phyloP scores from a whole-genome alignment of 2,329 filamentous ascomycete genomes.

The Trichoderma semiorbis region DNA sequence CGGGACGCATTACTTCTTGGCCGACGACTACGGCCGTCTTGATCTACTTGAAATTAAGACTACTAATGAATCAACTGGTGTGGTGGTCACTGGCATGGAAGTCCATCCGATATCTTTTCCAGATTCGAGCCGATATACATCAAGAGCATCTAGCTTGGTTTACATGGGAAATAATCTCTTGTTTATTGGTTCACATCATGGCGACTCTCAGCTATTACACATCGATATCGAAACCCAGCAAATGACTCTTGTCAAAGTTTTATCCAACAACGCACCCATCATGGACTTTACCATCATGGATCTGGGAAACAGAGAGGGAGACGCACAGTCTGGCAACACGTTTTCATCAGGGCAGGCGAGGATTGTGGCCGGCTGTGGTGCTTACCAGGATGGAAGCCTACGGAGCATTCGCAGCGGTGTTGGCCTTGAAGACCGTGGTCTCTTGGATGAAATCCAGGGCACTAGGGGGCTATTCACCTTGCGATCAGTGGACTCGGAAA shows the following conservation, averaged over 20 bases:
- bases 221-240: conserved; percentile 43
- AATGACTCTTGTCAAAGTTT: conserved; percentile 66
- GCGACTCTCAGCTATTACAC: conserved; percentile 80
- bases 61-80: conserved; percentile 59
- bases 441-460: conserved; percentile 73
- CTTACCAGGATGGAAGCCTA: conserved; percentile 82
- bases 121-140: conserved; percentile 46
- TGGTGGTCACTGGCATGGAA: conserved; percentile 69
- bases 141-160: conserved; percentile 72
- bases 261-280: conserved; percentile 79
- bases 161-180: conserved; percentile 71
- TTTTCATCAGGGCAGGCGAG: conserved; percentile 94
- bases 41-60: conserved; percentile 80
- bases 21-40: conserved; percentile 84
- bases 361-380: conserved; percentile 89
- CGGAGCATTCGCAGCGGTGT: conserved; percentile 92
- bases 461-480: conserved; percentile 72
- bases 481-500: conserved; percentile 40
- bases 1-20: conserved; percentile 76
- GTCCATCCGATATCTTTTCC: conserved; percentile 47
- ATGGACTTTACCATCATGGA: conserved; percentile 96
- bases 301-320: conserved; percentile 78
- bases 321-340: conserved; percentile 72
- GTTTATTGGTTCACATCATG: conserved; percentile 89
- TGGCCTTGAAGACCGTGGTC: conserved; percentile 80